A percentile compares a stretch with the other conserved stretches of the same genome.
Evolutionary conservation across 1,139 yeast species (phyloP).

Genomic region (Waltiozyma sp.): DNA sequence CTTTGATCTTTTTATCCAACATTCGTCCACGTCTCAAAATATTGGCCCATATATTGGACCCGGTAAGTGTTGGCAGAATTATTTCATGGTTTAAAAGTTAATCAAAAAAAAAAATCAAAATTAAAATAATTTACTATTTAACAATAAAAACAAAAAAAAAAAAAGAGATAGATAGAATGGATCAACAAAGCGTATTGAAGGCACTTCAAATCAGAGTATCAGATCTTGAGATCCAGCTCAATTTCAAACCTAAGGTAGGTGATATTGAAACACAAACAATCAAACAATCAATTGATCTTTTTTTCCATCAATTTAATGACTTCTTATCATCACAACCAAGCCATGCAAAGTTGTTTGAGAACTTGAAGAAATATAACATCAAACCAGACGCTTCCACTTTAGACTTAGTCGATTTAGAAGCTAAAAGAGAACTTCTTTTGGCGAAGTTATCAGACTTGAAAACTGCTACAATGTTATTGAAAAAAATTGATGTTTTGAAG

Average conservation of each 20-base stretch:
- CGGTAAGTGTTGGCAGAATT: too few relatives aligned
- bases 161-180: too few relatives aligned
- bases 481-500: not conserved
- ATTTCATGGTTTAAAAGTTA: too few relatives aligned
- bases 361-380: slow-evolving; percentile 5
- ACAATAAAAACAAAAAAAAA: not conserved
- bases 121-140: too few relatives aligned
- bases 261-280: not conserved
- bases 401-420: not conserved
- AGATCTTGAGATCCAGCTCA: not conserved
- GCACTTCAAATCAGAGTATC: not conserved
- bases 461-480: slow-evolving; percentile 1
- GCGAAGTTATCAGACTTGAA: slow-evolving; percentile 6
- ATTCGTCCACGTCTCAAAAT: too few relatives aligned
- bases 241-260: not conserved
- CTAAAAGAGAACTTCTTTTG: slow-evolving; percentile 6
- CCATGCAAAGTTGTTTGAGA: slow-evolving; percentile 5
- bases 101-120: too few relatives aligned
- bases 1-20: too few relatives aligned
- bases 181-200: not conserved
- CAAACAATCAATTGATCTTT: not conserved
- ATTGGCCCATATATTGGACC: too few relatives aligned
- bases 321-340: slow-evolving; percentile 3
- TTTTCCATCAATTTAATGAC: slow-evolving; percentile 4
- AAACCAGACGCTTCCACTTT: slow-evolving; percentile 1